Conservation (phyloP, 176 grass and related monocot genomes). For the Musa schizocarpa region DNA sequence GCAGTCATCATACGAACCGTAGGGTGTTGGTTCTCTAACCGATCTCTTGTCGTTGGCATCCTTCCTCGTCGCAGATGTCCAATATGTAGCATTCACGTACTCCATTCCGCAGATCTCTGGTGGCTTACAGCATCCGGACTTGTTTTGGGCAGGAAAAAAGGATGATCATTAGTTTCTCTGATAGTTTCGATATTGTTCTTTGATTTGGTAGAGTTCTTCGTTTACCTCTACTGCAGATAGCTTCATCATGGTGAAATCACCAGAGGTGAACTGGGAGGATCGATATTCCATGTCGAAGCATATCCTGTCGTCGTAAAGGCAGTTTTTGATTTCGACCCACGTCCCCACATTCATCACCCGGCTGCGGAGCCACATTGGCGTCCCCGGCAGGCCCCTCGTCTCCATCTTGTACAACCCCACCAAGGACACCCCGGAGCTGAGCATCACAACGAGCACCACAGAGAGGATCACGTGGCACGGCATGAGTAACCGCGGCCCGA, state of each 20-base stretch:
- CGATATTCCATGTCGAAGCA: too few relatives aligned
- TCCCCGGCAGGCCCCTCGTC: neutral
- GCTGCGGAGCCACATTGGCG: neutral
- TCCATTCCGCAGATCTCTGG: neutral
- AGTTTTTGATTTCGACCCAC: neutral
- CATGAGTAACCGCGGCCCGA: too few relatives aligned
- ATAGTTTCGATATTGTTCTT: too few relatives aligned
- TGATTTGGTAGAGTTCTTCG: too few relatives aligned
- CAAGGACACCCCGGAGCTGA: neutral
- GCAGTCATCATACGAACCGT: neutral
- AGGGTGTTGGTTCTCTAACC: neutral
- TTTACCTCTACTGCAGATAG: too few relatives aligned
- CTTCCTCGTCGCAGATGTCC: neutral
- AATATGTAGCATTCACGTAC: conserved; percentile 7
- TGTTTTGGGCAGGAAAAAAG: too few relatives aligned
- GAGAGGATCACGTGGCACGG: too few relatives aligned
- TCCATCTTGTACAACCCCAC: neutral
- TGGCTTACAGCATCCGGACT: conserved; percentile 5
- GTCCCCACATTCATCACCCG: neutral
- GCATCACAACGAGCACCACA: neutral
- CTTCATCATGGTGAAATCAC: too few relatives aligned
- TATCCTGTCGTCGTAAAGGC: neutral
- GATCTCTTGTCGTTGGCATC: neutral
- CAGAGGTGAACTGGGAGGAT: too few relatives aligned
- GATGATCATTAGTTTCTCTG: too few relatives aligned